Evolutionary conservation across 352 stramenopile species (phyloP).

Genomic region (Phytophthora idaei): DNA sequence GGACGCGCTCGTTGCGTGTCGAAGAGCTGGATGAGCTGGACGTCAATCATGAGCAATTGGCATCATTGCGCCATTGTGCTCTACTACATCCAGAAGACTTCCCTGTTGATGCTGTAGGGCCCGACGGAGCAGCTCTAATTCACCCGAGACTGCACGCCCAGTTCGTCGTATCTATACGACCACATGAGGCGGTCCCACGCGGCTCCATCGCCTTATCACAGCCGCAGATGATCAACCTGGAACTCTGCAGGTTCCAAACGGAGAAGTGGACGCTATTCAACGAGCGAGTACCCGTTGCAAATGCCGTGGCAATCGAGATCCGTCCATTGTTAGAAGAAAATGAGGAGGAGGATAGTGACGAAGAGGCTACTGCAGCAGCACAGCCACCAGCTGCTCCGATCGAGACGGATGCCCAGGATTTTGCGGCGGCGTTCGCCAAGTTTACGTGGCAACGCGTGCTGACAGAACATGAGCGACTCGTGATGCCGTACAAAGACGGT

Average conservation of each 20-base stretch:
- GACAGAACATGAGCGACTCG: slow-evolving; percentile 79
- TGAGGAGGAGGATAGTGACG: slow-evolving; percentile 18
- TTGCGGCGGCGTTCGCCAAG: slow-evolving; percentile 62
- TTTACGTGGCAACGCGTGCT: slow-evolving; percentile 63
- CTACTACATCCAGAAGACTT: slow-evolving; percentile 72
- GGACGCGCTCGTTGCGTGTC: slow-evolving; percentile 46
- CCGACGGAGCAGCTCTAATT: slow-evolving; percentile 43
- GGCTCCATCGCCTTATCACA: slow-evolving; percentile 69
- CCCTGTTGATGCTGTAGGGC: slow-evolving; percentile 23
- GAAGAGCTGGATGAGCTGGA: slow-evolving; percentile 51
- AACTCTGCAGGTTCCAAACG: slow-evolving; percentile 74
- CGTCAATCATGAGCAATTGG: slow-evolving; percentile 17
- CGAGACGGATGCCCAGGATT: slow-evolving; percentile 53
- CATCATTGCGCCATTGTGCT: slow-evolving; percentile 52
- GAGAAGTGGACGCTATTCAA: slow-evolving; percentile 82
- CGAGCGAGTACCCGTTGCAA: slow-evolving; percentile 47
- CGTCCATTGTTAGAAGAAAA: slow-evolving; percentile 48
- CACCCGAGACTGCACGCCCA: slow-evolving; percentile 76
- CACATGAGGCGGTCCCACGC: slow-evolving; percentile 40
- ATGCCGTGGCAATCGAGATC: slow-evolving; percentile 71
- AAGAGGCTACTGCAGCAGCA: slow-evolving; percentile 4
- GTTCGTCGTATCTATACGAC: slow-evolving; percentile 68
- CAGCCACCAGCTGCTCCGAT: slow-evolving; percentile 19
- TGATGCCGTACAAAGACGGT: slow-evolving; percentile 58
- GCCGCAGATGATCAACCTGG: slow-evolving; percentile 79